Evolutionary conservation across 169 alveolate genomes (phyloP), one percentile per base, ranked within the genome.

Genomic region (Cytauxzoon felis): DNA sequence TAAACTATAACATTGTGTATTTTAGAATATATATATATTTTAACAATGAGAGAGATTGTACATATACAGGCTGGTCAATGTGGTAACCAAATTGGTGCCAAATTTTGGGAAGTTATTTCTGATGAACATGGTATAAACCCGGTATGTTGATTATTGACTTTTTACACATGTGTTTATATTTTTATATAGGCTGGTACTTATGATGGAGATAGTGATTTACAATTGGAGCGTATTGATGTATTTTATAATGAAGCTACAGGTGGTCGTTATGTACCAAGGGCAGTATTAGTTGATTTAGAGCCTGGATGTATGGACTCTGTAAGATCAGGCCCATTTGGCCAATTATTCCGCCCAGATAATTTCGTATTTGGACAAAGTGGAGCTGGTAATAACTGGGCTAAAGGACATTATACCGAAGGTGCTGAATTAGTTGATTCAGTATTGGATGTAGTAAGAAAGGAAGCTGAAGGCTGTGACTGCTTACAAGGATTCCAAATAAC

Each of bases 1-100:
- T n/a, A n/a, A n/a, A n/a, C n/a, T n/a, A n/a, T n/a, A n/a, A n/a
- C n/a, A n/a, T n/a, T n/a, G n/a, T n/a, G n/a, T n/a, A n/a, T n/a
- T n/a, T n/a, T n/a, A 11, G 11, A 13, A 11, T 38, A 38, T 38
- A 11, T 13, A 38, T 38, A 38, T 13, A 38, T 23, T 11, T 73
- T 16, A 53, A 76, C 75, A 80, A 96, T 96, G 99, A 93, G 99
- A 82, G 99, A 96, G 91, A 93, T 96, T 87, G 98, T 96, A 80
- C 99, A 95, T 91, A 90, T 95, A 41, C 97, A 96, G 88, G 98
- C 98, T 51, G 99, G 99, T 79, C 98, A 97, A 89, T 95, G 99
- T 91, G 99, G 99, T 87, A 96, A 97, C 94, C 98, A 96, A 88
- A 96, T 97, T 57, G 99, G 99, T 71, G 99, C 99, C 91, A 95